Conservation (phyloP, 192 early-diverging fungal genomes). For the Glomus cerebriforme region DNA sequence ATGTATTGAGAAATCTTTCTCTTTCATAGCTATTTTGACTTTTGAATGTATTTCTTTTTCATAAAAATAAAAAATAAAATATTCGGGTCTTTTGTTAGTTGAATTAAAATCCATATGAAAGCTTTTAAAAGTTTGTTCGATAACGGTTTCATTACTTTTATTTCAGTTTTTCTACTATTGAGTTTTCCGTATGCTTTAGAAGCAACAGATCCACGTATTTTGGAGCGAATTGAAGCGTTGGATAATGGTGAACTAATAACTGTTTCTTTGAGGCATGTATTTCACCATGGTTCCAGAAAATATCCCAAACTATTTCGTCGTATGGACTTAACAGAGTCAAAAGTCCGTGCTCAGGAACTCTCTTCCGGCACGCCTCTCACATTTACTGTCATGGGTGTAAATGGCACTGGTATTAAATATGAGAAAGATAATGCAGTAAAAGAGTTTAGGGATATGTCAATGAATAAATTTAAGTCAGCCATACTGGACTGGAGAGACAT, state of each 20-base stretch:
- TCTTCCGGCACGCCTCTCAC: conserved; percentile 31
- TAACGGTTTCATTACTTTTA: not conserved
- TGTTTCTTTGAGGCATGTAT: conserved; percentile 40
- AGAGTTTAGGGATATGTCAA: conserved; percentile 33
- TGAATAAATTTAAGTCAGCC: conserved; percentile 31
- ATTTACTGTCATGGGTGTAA: conserved; percentile 32
- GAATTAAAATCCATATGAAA: not conserved
- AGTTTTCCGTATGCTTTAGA: not conserved
- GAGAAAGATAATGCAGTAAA: conserved; percentile 32
- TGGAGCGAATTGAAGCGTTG: not conserved
- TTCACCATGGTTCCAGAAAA: conserved; percentile 38
- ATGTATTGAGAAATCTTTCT: too few relatives aligned
- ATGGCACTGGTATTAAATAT: conserved; percentile 28
- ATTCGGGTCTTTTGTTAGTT: not conserved
- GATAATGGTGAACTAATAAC: not conserved
- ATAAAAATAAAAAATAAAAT: too few relatives aligned
- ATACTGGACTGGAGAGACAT: conserved; percentile 35
- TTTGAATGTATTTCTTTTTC: too few relatives aligned
- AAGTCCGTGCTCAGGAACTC: conserved; percentile 26
- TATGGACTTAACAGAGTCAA: conserved; percentile 26
- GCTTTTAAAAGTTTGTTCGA: not conserved
- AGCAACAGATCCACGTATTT: not conserved
- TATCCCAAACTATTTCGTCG: conserved; percentile 40
- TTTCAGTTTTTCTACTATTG: not conserved
- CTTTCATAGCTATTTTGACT: too few relatives aligned